Evolutionary conservation across 179 eudicot genomes (phyloP).

Genomic region (Monotropa hypopitys): DNA sequence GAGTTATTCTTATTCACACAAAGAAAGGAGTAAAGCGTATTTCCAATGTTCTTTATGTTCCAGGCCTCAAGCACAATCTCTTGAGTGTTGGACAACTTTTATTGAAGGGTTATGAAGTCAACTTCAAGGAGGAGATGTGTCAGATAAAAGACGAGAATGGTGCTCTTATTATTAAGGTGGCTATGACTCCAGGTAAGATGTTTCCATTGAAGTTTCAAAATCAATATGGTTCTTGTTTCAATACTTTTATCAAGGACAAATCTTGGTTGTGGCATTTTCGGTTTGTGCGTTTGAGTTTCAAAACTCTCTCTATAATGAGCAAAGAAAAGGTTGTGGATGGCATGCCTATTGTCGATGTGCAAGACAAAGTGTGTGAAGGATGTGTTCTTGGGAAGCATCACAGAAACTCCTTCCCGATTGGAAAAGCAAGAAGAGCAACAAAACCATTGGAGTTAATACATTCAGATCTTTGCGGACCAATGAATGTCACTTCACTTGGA

Average conservation of each 20-base stretch:
- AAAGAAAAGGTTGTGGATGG: background rate
- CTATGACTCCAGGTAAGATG: background rate
- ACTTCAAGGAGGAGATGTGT: background rate
- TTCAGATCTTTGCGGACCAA: constrained; percentile 4
- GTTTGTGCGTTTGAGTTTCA: background rate
- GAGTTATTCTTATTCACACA: background rate
- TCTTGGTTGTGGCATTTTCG: background rate
- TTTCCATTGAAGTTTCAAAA: background rate
- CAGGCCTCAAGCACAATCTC: background rate
- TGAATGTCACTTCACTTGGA: background rate
- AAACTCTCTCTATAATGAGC: background rate
- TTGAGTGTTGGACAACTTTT: constrained; percentile 1
- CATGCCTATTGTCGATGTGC: background rate
- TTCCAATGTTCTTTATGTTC: background rate
- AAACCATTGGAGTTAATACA: background rate
- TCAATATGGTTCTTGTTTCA: background rate
- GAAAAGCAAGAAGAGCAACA: background rate
- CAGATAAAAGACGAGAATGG: background rate
- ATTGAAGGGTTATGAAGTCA: background rate
- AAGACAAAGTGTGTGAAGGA: background rate
- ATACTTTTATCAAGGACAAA: background rate
- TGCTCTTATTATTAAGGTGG: background rate
- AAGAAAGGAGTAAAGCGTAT: background rate
- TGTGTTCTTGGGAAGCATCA: background rate
- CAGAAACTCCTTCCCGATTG: background rate